Percentiles rank a stretch among this genome's conserved stretches.
Evolutionary conservation across 2,329 filamentous ascomycete species (phyloP).

Genomic region (Colletotrichum sp.): DNA sequence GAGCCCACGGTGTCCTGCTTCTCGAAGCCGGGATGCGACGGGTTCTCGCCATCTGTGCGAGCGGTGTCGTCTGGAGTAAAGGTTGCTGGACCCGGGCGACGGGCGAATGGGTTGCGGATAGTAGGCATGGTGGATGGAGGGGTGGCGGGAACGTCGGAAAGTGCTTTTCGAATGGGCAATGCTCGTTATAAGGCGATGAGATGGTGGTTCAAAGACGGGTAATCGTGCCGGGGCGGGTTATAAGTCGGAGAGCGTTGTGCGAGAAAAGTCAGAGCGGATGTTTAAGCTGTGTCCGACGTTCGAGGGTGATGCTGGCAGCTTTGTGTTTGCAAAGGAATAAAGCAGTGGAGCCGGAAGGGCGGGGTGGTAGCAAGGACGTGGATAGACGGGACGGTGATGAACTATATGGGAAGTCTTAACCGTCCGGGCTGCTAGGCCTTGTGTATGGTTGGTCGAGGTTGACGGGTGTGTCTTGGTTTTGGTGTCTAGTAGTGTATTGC

Average conservation of each 20-base stretch:
- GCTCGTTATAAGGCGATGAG: background rate
- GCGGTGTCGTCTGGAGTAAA: conserved; percentile 59
- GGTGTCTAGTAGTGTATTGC: background rate
- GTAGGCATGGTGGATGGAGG: conserved; percentile 53
- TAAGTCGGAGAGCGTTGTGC: background rate
- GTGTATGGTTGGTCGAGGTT: conserved; percentile 1
- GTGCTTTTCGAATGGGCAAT: background rate
- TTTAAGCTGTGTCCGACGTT: conserved; percentile 2
- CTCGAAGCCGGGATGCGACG: conserved; percentile 60
- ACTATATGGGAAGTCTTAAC: conserved; percentile 11
- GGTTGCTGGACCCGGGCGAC: conserved; percentile 55
- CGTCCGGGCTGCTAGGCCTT: background rate
- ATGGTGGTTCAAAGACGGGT: background rate
- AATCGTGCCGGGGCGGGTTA: background rate
- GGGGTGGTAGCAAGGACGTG: background rate
- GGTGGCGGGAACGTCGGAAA: background rate
- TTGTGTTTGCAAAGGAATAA: conserved; percentile 7
- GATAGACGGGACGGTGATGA: conserved; percentile 12
- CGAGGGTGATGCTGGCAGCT: conserved; percentile 8
- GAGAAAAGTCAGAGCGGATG: background rate
- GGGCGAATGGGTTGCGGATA: conserved; percentile 75
- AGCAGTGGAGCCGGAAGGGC: conserved; percentile 6
- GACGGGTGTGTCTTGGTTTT: background rate
- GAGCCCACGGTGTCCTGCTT: conserved; percentile 67
- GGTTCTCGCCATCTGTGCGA: conserved; percentile 46